Evolutionary conservation across 2,329 filamentous ascomycete genomes (phyloP), one percentile per base, ranked within the genome.

Genomic region (Emergomyces africanus): DNA sequence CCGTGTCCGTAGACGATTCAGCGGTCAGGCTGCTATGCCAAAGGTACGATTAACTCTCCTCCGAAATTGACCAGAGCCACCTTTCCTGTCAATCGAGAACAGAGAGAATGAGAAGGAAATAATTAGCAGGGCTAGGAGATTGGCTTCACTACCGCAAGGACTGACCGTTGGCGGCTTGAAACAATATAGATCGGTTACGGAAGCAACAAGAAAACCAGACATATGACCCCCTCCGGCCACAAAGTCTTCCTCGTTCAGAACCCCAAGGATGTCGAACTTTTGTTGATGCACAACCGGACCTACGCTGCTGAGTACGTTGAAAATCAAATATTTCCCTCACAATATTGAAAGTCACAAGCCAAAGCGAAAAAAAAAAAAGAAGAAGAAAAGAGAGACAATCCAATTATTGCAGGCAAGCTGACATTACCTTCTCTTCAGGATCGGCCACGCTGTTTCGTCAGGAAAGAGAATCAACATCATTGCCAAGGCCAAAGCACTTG

Each of bases 161-260:
- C 54, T 55, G 41, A 55, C 54, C 18, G 28, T 33, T 20, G 20
- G 57, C 28, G 15, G 56, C 30, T 59, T 59, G 44, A 57, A 35
- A 63, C 48, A 61, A 71, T 75, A 71, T 75, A 96, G 94, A 99
- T 99, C 77, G 94, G 94, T 74, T 99, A 91, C 78, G 91, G 94
- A 71, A 94, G 89, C 81, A 97, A 97, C 89, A 95, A 90, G 86
- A 97, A 97, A 86, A 99, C 94, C 76, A 87, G 89, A 75, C 92
- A 95, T 85, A 87, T 97, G 87, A 95, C 90, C 84, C 94, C 94
- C 77, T 96, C 90, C 72, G 94, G 94, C 81, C 92, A 97, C 88
- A 97, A 96, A 87, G 89, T 92, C 68, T 99, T 99, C 88, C 86
- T 97, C 75, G 94, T 99, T 81, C 90, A 87, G 87, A 99, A 99